Evolutionary conservation across 805 yeast species (phyloP).

Genomic region (Yarrowia osloensis): DNA sequence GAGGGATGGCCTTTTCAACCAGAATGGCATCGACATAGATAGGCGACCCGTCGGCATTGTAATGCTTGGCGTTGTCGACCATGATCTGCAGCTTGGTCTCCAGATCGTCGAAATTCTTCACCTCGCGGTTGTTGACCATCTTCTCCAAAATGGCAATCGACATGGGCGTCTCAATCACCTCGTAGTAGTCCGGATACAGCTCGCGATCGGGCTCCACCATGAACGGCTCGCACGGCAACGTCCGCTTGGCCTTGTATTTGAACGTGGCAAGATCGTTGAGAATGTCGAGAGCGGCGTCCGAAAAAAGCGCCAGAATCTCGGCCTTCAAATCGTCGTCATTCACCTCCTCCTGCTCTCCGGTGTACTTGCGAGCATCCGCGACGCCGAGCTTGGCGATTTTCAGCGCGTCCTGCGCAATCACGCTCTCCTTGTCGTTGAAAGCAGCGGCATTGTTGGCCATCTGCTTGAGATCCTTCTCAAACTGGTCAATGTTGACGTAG

Average conservation of each 20-base stretch:
- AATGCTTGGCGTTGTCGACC: constrained; percentile 75
- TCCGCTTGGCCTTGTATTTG: constrained; percentile 40
- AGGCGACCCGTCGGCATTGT: constrained; percentile 71
- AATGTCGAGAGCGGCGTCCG: constrained; percentile 11
- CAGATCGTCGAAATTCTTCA: constrained; percentile 60
- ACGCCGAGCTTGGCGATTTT: constrained; percentile 58
- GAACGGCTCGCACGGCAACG: constrained; percentile 65
- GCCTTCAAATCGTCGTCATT: constrained; percentile 30
- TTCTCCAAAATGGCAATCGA: constrained; percentile 62
- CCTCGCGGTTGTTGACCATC: constrained; percentile 55
- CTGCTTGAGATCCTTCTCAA: constrained; percentile 62
- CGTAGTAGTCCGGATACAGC: constrained; percentile 79
- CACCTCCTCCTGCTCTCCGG: constrained; percentile 32
- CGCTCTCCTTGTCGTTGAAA: constrained; percentile 66
- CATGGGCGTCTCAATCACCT: constrained; percentile 70
- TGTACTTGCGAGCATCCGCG: constrained; percentile 49
- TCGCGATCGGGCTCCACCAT: constrained; percentile 69
- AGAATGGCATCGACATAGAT: constrained; percentile 71
- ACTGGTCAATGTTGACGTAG: constrained; percentile 45
- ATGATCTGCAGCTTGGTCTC: constrained; percentile 60
- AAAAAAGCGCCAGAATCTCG: constrained; percentile 36
- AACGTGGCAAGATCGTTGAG: constrained; percentile 35
- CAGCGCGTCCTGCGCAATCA: constrained; percentile 67
- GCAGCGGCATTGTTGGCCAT: constrained; percentile 71
- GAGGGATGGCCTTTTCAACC: constrained; percentile 51